Base-by-base conservation (phyloP, 257 asterid species). In the Capsicum chinense region DNA sequence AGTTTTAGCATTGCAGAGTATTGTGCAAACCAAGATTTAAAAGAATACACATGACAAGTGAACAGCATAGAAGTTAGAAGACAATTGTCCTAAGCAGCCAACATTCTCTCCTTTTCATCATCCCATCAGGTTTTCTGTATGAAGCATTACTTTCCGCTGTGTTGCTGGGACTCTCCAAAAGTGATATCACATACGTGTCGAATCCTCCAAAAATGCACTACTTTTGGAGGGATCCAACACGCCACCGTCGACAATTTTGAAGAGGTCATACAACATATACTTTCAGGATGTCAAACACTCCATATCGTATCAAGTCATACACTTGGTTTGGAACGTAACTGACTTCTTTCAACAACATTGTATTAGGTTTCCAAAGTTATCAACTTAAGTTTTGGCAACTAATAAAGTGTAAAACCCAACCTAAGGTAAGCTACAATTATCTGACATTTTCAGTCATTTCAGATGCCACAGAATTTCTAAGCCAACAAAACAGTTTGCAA, bases 231-330 rank as follows among this genome's bases (percentile, higher is more conserved):
- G 48, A 44, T 44, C 7, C 48, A 6, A 44, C 48, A 44, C 48
- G 48, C 48, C 5, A 44, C 48, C 48, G 7, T 44, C 48, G 48
- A 44, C 48, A 44, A 44, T 44, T 44, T 44, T 44, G 48, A 44
- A 44, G 48, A 44, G 48, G 5, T 6, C 48, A 44, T 44, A 6
- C 48, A 44, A 5, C 48, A 44, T 44, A 44, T 44, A n/a, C 80
- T 73, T 70, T 74, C 80, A 74, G 44, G 60, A 74, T 50, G 56
- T 74, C 50, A 74, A 74, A 50, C 37, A 74, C n/a, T 50, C 80
- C 60, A 21, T 9, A 48, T 50, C 44, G 19, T 74, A 19, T 3
- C 60, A 50, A 74, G 39, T n/a, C 79, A 71, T 71, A 71, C 47
- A 19, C 80, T 50, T 74, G 44, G 44, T 50, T 73, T 21, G 60